Evolutionary conservation across 345 rosid genomes (phyloP), one percentile per base, ranked within the genome.

Genomic region (Citrus australasica): DNA sequence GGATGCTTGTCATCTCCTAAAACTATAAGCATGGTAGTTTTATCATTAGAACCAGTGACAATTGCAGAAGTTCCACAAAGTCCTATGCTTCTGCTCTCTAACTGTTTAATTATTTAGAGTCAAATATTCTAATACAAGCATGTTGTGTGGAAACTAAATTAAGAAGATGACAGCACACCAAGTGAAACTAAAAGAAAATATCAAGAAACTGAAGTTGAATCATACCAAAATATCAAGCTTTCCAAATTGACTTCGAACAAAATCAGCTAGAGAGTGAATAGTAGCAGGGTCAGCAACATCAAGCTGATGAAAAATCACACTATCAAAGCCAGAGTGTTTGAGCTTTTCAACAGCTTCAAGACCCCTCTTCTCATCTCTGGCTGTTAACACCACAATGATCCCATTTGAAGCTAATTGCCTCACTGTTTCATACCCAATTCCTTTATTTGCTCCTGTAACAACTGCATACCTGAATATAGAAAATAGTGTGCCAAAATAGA

Each of bases 281-380:
- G 79, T 83, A 37, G 70, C 51, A n/a, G 82, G 73, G 48, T 83
- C 81, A n/a, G 83, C 17, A 13, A 88, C 88, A 83, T 87, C 91
- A 69, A 90, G 91, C 51, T 53, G 83, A 79, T 81, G 88, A 71
- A 87, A 87, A 37, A 78, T 51, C 21, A 85, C 62, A 71, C 60
- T 25, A 67, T 74, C 84, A 51, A 25, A 56, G 51, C 79, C 84
- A 58, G 37, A 58, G 3, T 56, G 77, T 16, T 40, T 74, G 6
- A 79, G 77, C 10, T 82, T 76, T 16, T 79, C 60, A 61, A 73
- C 69, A 76, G 80, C 82, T 70, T 76, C 77, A 35, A 70, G 74
- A 5, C 85, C 80, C 25, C 68, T 82, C 2, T 59, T 61, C 66
- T 71, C 75, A 60, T 79, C 75, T 67, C 85, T 82, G 2, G 85